Evolutionary conservation across 2,329 filamentous ascomycete genomes (phyloP).

Genomic region (Verticillium nubilum): DNA sequence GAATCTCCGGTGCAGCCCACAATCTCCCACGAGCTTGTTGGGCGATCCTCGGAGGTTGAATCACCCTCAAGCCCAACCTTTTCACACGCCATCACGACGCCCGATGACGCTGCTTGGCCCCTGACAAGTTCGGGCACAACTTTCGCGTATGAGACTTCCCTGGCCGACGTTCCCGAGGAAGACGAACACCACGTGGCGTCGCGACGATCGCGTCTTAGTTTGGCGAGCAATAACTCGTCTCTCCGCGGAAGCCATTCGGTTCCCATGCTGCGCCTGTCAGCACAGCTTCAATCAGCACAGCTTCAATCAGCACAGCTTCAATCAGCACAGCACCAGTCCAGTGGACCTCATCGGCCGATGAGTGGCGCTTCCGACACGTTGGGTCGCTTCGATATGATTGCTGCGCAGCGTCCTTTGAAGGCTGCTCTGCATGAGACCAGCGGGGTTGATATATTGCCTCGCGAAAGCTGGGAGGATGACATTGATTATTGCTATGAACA

Average conservation of each 20-base stretch:
- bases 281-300: slow-evolving; percentile 15
- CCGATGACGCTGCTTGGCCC: slow-evolving; percentile 38
- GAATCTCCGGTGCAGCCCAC: slow-evolving; percentile 14
- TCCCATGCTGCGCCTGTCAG: slow-evolving; percentile 44
- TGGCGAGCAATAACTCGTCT: slow-evolving; percentile 43
- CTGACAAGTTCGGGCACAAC: slow-evolving; percentile 30
- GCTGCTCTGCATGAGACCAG: slow-evolving; percentile 17
- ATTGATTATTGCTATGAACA: slow-evolving; percentile 69
- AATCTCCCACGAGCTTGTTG: slow-evolving; percentile 5
- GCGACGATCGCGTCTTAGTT: slow-evolving; percentile 35
- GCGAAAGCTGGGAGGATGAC: slow-evolving; percentile 60
- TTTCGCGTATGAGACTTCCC: slow-evolving; percentile 32
- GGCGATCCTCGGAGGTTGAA: slow-evolving; percentile 13
- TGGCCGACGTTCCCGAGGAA: slow-evolving; percentile 59
- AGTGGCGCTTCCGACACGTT: slow-evolving; percentile 50
- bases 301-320: slow-evolving; percentile 23
- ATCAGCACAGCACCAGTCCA: slow-evolving; percentile 15
- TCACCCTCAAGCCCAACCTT: slow-evolving; percentile 18
- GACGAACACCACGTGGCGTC: slow-evolving; percentile 42
- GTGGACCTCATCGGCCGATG: slow-evolving; percentile 22
- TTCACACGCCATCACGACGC: slow-evolving; percentile 35
- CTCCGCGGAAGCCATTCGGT: slow-evolving; percentile 51
- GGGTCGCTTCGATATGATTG: slow-evolving; percentile 35
- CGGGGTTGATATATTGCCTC: slow-evolving; percentile 22
- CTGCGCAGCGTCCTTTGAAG: slow-evolving; percentile 18